Base-by-base conservation (phyloP, 1,284 basidiomycete genomes). In the Dichomitus squalens region DNA sequence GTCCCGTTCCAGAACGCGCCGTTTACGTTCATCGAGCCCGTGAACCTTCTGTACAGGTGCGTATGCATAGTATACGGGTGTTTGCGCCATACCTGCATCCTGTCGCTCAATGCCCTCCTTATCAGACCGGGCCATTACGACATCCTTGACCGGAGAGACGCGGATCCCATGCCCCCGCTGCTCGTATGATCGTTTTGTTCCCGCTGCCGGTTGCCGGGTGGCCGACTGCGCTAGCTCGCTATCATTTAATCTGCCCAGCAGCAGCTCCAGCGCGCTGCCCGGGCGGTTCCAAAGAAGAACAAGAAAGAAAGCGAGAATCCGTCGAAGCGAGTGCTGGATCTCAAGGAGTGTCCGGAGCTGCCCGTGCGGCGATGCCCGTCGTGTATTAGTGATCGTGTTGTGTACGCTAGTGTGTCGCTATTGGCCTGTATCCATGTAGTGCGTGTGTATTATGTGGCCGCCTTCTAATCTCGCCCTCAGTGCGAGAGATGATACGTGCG, bases 21-120 rank as follows among this genome's bases (percentile, higher is more conserved):
- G 1, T 73, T 78, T 25, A 66, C 73, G 29, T 67, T 70, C 41
- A 72, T 75, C 21, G 75, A 76, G 20, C 83, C 86, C 5, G 73
- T 91, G 6, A 76, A 82, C 34, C 71, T 95, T 59, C 73, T 95
- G 36, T 95, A 93, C 72, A 78, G 92, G 92, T 92, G 65, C 16
- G 51, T 18, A 11, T 11, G 29, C 29, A 11, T 31, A 31, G 5
- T 31, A n/a, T 11, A 23, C 27, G 7, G 25, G 11, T 18, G 31
- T 20, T 51, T 44, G 29, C 51, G 44, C 21, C 31, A 36, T 50
- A 36, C 29, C 12, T 33, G 40, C 40, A 25, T 18, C 18, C 51
- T 53, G 46, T 48, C 16, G 40, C 39, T 40, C 51, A 53, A 43
- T 20, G 43, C 38, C 48, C 53, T 47, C 23, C 34, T 52, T 4